These are phyloP conservation scores for Aspergillus leporis DNA, from an alignment of 495 filamentous ascomycete species.

Conservation along the genomic window DNA sequence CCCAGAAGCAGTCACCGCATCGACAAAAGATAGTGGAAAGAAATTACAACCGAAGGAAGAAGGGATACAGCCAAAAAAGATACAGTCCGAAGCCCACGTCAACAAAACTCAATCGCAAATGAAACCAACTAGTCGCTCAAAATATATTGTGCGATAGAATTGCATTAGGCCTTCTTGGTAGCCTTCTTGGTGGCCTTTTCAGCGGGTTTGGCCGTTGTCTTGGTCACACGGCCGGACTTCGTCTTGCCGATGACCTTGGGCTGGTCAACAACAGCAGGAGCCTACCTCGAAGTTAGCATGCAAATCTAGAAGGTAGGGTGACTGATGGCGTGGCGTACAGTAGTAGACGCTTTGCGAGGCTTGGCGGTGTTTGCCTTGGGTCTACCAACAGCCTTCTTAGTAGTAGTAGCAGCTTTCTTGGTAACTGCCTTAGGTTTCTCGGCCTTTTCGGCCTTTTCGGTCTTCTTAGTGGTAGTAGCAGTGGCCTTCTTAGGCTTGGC, in stretches of 20 bases:
- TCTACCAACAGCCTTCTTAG: constrained; percentile 36
- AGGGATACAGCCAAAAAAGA: constrained; percentile 29
- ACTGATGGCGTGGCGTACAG: constrained; percentile 32
- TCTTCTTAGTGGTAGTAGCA: constrained; percentile 45
- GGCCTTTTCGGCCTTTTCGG: constrained; percentile 33
- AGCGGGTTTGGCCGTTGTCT: constrained; percentile 66
- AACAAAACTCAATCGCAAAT: constrained; percentile 33
- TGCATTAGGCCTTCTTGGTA: constrained; percentile 50
- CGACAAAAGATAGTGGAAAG: constrained; percentile 13
- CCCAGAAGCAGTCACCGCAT: constrained; percentile 28
- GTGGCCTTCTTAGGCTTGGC: constrained; percentile 38
- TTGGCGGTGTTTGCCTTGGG: constrained; percentile 58
- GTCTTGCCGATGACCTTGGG: constrained; percentile 77
- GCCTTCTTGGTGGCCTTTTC: constrained; percentile 57
- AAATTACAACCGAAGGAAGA: constrained; percentile 30
- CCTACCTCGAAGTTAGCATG: constrained; percentile 34
- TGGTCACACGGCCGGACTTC: constrained; percentile 88
- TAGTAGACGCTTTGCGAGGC: constrained; percentile 50
- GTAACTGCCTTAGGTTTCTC: constrained; percentile 26
- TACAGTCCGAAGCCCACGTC: constrained; percentile 28
- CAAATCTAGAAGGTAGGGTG: constrained; percentile 1
- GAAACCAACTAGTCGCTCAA: constrained; percentile 22
- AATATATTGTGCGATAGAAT: constrained; percentile 13
- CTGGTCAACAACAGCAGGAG: constrained; percentile 71
- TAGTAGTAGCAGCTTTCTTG: constrained; percentile 24